Percentiles rank a stretch among this genome's conserved stretches.
Conservation (phyloP, 768 basidiomycete species). For the Pleurotus eryngii region DNA sequence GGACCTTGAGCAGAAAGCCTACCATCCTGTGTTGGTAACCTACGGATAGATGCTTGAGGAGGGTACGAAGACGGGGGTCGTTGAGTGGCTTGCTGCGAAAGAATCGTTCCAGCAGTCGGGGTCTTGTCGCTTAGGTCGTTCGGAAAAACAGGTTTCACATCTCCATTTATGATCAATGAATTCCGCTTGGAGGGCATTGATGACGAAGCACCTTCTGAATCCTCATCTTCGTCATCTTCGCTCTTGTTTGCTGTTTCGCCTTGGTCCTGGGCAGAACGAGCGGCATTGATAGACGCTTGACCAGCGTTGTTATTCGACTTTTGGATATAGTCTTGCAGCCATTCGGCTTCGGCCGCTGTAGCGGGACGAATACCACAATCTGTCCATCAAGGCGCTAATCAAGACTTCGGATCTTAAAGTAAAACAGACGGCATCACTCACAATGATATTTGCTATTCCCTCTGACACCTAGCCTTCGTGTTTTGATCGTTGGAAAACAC, state of each 20-base stretch:
- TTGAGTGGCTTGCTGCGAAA: slow-evolving; percentile 72
- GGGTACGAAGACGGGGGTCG: slow-evolving; percentile 56
- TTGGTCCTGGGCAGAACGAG: slow-evolving; percentile 67
- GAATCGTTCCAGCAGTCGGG: slow-evolving; percentile 72
- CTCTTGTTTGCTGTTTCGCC: slow-evolving; percentile 55
- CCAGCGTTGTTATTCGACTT: slow-evolving; percentile 86
- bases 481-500: slow-evolving; percentile 95
- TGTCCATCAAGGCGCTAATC: slow-evolving; percentile 34
- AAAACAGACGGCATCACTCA: slow-evolving; percentile 40
- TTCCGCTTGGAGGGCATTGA: slow-evolving; percentile 67
- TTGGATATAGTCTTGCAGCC: slow-evolving; percentile 88
- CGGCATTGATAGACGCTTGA: slow-evolving; percentile 72
- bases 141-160: slow-evolving; percentile 55
- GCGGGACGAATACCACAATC: slow-evolving; percentile 92
- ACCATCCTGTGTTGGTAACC: slow-evolving; percentile 61
- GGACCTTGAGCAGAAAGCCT: slow-evolving; percentile 53
- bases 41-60: slow-evolving; percentile 72
- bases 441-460: slow-evolving; percentile 98
- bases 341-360: slow-evolving; percentile 88
- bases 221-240: slow-evolving; percentile 80
- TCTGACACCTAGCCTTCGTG: slow-evolving; percentile 85
- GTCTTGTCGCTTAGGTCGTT: slow-evolving; percentile 82
- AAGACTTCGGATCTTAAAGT: slow-evolving; percentile 25
- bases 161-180: slow-evolving; percentile 63
- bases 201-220: slow-evolving; percentile 70